Percentiles rank a stretch among this genome's conserved stretches.
Conservation (phyloP, 2,329 filamentous ascomycete species). For the Aspergillus fumigatiaffinis region DNA sequence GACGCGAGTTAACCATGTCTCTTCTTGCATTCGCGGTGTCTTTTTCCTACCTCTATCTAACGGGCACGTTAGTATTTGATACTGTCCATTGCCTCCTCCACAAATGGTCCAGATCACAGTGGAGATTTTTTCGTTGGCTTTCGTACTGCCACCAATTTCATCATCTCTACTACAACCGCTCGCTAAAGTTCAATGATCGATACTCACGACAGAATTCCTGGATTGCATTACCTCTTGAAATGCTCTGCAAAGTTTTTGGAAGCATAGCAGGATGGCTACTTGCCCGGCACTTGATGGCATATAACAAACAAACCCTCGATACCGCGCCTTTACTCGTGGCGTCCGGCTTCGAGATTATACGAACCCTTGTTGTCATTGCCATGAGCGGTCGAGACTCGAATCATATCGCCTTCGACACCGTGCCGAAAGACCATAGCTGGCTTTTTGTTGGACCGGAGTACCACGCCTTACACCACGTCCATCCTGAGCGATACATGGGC, state of each 20-base stretch:
- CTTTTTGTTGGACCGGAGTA: slow-evolving; percentile 16
- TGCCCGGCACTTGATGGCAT: no score
- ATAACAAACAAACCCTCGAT: no score
- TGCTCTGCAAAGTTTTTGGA: neutral
- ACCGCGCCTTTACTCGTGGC: neutral
- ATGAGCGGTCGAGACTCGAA: slow-evolving; percentile 15
- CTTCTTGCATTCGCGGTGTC: no score
- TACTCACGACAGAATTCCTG: slow-evolving; percentile 12
- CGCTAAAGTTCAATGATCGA: slow-evolving; percentile 12
- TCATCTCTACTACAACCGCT: slow-evolving; percentile 18
- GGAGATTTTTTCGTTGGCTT: slow-evolving; percentile 10
- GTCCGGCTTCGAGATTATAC: neutral
- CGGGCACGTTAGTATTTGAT: slow-evolving; percentile 7
- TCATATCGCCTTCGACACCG: slow-evolving; percentile 11
- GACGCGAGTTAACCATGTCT: no score
- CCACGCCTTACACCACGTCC: slow-evolving; percentile 15
- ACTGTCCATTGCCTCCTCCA: slow-evolving; percentile 14
- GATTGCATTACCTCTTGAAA: slow-evolving; percentile 16
- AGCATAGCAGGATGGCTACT: neutral
- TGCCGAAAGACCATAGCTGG: slow-evolving; percentile 14
- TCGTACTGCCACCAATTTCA: slow-evolving; percentile 16
- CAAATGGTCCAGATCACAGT: slow-evolving; percentile 11
- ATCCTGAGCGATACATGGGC: slow-evolving; percentile 16
- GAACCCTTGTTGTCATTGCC: slow-evolving; percentile 8
- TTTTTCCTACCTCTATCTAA: no score